These are phyloP conservation scores for Aristolochia contorta DNA, from an alignment of 164 flowering plant species.

Conservation along the genomic window DNA sequence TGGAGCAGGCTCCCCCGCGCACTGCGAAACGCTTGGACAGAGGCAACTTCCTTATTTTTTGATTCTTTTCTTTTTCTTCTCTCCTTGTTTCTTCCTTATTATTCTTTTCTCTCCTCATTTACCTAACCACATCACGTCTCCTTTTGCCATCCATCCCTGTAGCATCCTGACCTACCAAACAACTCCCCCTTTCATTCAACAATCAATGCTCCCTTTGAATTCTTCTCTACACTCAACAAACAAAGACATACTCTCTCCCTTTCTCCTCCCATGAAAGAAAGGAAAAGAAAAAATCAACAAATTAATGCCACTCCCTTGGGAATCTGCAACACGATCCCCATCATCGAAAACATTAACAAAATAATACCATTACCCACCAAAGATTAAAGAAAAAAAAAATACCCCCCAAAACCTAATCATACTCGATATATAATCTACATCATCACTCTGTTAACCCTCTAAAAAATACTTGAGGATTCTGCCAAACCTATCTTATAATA, in stretches of 20 bases:
- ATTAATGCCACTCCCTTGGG: conserved; percentile 62
- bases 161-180: conserved; percentile 4
- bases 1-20: too few species aligned
- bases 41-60: not conserved
- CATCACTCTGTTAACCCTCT: conserved; percentile 27
- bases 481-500: conserved; percentile 23
- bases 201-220: conserved; percentile 43
- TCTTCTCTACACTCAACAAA: conserved; percentile 31
- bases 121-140: conserved; percentile 7
- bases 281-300: conserved; percentile 15
- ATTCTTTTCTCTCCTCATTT: not conserved
- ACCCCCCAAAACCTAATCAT: conserved; percentile 16
- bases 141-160: not conserved
- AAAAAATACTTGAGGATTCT: conserved; percentile 35
- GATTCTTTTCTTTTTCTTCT: conserved; percentile 1
- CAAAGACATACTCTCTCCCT: conserved; percentile 4
- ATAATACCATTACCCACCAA: conserved; percentile 30
- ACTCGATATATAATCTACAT: conserved; percentile 10
- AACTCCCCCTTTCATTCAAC: conserved; percentile 8
- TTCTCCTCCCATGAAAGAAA: conserved; percentile 10
- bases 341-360: conserved; percentile 22
- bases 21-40: too few species aligned
- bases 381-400: conserved; percentile 4
- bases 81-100: not conserved
- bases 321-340: conserved; percentile 49